A percentile compares a stretch with the other conserved stretches of the same genome.
Evolutionary conservation across 2,329 filamentous ascomycete genomes (phyloP).

Genomic region (Pseudogymnoascus sp.): DNA sequence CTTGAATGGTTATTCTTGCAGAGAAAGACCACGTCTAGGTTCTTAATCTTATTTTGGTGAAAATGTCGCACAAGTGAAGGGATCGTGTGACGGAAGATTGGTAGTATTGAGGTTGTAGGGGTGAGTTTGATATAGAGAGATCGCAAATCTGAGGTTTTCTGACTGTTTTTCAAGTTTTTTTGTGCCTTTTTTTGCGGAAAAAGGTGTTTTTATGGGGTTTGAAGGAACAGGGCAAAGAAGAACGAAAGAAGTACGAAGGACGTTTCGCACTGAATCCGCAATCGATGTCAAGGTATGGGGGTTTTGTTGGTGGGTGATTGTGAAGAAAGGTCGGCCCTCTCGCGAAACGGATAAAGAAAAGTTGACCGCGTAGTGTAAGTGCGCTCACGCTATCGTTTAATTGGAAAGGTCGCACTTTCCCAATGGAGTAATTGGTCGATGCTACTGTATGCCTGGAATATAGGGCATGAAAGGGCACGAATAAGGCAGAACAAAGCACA

Average conservation of each 20-base stretch:
- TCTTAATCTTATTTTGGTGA: constrained; percentile 16
- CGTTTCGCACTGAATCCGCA: constrained; percentile 26
- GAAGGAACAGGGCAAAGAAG: constrained; percentile 26
- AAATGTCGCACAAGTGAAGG: constrained; percentile 16
- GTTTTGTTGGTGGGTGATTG: constrained; percentile 12
- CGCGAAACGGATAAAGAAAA: constrained; percentile 10
- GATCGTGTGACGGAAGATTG: constrained; percentile 15
- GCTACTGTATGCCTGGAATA: neutral
- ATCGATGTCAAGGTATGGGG: constrained; percentile 15
- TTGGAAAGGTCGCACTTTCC: constrained; percentile 8
- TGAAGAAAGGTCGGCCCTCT: constrained; percentile 9
- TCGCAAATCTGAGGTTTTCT: constrained; percentile 24
- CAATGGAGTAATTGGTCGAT: constrained; percentile 4
- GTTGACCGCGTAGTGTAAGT: constrained; percentile 10
- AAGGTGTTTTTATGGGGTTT: constrained; percentile 22
- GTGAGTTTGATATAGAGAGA: constrained; percentile 20
- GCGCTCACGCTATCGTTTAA: constrained; percentile 3
- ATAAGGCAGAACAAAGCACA: too few species aligned
- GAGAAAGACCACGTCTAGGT: constrained; percentile 13
- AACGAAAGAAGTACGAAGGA: constrained; percentile 29
- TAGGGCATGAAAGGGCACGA: neutral
- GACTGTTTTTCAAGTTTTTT: constrained; percentile 31
- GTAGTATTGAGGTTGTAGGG: constrained; percentile 12
- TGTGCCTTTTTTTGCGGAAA: constrained; percentile 24
- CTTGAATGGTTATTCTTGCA: constrained; percentile 30